Conservation (phyloP, 1,139 yeast genomes). For the Starmera stellimalicola region DNA sequence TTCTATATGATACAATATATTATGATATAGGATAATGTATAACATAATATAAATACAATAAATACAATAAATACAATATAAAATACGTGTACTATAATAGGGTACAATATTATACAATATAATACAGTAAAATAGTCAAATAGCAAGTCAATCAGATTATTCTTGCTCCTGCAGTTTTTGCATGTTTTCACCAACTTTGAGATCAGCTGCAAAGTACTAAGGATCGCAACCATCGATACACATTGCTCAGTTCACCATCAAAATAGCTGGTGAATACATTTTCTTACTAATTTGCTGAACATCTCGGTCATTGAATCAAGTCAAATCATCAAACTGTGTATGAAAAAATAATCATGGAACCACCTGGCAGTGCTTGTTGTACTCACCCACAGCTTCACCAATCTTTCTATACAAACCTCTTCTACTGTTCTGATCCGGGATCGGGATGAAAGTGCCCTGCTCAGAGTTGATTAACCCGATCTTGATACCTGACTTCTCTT, state of each 20-base stretch:
- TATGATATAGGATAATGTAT: too few relatives aligned
- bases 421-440: constrained; percentile 59
- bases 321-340: too few relatives aligned
- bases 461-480: constrained; percentile 50
- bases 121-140: constrained; percentile 2
- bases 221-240: constrained; percentile 97
- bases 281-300: constrained; percentile 76
- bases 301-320: constrained; percentile 94
- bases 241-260: constrained; percentile 74
- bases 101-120: too few relatives aligned
- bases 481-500: constrained; percentile 74
- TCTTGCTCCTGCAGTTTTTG: too few relatives aligned
- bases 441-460: constrained; percentile 72
- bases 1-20: too few relatives aligned
- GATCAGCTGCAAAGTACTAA: constrained; percentile 93
- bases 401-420: constrained; percentile 63
- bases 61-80: too few relatives aligned
- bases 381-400: constrained; percentile 73
- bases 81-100: too few relatives aligned
- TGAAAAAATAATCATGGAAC: constrained; percentile 18
- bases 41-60: too few relatives aligned
- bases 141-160: too few relatives aligned
- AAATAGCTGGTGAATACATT: constrained; percentile 67
- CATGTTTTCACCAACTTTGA: constrained; percentile 90
- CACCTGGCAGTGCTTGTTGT: constrained; percentile 48